Conservation (phyloP, 1,139 yeast species). For the Taphrina sp. region DNA sequence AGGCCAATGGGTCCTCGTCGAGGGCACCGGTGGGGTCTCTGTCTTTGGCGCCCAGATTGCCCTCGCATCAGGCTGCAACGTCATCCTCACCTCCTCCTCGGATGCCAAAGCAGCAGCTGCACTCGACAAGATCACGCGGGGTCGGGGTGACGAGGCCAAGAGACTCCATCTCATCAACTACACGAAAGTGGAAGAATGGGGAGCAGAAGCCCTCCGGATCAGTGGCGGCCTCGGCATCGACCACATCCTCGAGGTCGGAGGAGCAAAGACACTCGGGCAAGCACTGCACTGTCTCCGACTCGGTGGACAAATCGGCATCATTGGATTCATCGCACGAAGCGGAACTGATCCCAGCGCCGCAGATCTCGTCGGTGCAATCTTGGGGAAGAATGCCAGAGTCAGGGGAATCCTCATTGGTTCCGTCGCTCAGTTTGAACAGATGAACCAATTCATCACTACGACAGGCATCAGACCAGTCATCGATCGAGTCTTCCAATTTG, state of each 20-base stretch:
- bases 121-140: neutral
- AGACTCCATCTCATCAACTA: slow-evolving; percentile 54
- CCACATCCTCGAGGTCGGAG: slow-evolving; percentile 77
- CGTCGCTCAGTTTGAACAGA: neutral
- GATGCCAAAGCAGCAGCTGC: slow-evolving; percentile 55
- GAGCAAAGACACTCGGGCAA: slow-evolving; percentile 61
- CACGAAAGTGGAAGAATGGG: slow-evolving; percentile 54
- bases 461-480: slow-evolving; percentile 18
- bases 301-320: slow-evolving; percentile 7
- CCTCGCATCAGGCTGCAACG: slow-evolving; percentile 63
- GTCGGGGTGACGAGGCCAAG: slow-evolving; percentile 71
- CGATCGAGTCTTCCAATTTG: slow-evolving; percentile 25
- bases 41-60: slow-evolving; percentile 64
- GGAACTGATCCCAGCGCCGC: neutral
- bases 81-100: slow-evolving; percentile 78
- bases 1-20: slow-evolving; percentile 53
- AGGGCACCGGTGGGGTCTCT: slow-evolving; percentile 96
- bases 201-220: slow-evolving; percentile 58
- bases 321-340: slow-evolving; percentile 15
- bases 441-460: neutral
- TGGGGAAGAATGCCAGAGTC: slow-evolving; percentile 1
- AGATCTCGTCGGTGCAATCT: neutral
- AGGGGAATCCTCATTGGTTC: slow-evolving; percentile 16
- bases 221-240: slow-evolving; percentile 71
- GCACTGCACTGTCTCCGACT: neutral